Evolutionary conservation across 148 eudicot species (phyloP), one percentile per base, ranked within the genome.

Genomic region (Pharnaceum exiguum): DNA sequence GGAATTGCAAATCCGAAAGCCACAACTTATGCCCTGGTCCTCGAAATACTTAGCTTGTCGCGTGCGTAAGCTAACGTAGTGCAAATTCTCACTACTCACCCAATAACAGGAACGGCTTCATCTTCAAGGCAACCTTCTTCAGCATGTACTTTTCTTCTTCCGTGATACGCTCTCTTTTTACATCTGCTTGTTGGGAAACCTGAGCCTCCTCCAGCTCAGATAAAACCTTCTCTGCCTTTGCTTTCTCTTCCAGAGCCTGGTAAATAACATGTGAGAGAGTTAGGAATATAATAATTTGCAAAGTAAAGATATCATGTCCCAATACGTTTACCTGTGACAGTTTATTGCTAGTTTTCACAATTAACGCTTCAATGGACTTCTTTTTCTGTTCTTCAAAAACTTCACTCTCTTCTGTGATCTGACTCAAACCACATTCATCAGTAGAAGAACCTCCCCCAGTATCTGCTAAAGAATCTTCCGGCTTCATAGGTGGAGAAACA

Each of bases 91-190:
- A 27, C 31, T 46, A 53, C 89, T 79, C 71, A 89, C 99, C 99
- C 67, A 94, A 55, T 39, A 94, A 65, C 45, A 94, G 79, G 62
- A 94, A 94, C 51, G 99, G 85, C 67, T 82, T 83, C 99, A 89
- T 89, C 74, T 65, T 89, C 78, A 94, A 75, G 50, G 95, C 99
- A 57, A 89, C 87, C 71, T 73, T 89, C 72, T 91, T 83, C 71
- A 94, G 82, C 99, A 94, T 89, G 56, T 70, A 82, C 68, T 79
- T 80, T 75, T 94, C 99, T 77, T 94, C 99, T 82, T 89, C 87
- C 19, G 95, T 94, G 63, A 94, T 83, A 32, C 99, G 95, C 69
- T 94, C 95, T 70, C 82, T 84, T 69, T 83, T 91, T 45, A 73
- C 60, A 65, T 75, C 91, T 48, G 54, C 51, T 44, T 72, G 66